phyloP scores from a whole-genome alignment of 2,329 filamentous ascomycete genomes.

The Calycina marina region DNA sequence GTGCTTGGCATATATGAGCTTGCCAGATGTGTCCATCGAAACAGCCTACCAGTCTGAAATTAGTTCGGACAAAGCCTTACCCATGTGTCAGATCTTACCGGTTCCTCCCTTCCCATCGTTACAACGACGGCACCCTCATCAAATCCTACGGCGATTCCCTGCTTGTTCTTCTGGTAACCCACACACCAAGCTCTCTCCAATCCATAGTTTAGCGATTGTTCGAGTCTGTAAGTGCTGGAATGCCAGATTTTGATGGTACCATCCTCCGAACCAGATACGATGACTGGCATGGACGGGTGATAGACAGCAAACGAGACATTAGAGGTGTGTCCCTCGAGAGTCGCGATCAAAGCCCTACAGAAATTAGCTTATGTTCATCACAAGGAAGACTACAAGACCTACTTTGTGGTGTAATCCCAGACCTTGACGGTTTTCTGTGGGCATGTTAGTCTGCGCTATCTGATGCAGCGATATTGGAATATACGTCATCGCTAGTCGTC shows the following conservation, averaged over 20 bases:
- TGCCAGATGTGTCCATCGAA: slow-evolving; percentile 91
- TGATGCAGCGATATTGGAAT: not conserved
- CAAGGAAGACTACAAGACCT: too few species aligned
- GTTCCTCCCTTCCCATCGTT: slow-evolving; percentile 94
- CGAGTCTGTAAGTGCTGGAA: slow-evolving; percentile 89
- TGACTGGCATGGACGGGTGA: slow-evolving; percentile 90
- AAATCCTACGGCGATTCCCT: slow-evolving; percentile 89
- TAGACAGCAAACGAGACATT: slow-evolving; percentile 98
- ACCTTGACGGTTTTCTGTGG: slow-evolving; percentile 73
- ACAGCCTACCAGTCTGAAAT: slow-evolving; percentile 40
- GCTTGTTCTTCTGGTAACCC: slow-evolving; percentile 84
- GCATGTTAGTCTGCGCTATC: not conserved
- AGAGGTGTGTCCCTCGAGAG: slow-evolving; percentile 89
- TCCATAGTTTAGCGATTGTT: slow-evolving; percentile 92
- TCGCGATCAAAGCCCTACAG: slow-evolving; percentile 88
- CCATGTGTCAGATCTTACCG: too few species aligned
- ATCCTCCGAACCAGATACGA: slow-evolving; percentile 95
- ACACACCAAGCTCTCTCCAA: slow-evolving; percentile 97
- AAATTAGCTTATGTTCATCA: too few species aligned
- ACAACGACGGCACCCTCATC: slow-evolving; percentile 96
- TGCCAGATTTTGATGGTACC: slow-evolving; percentile 98
- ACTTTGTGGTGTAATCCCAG: slow-evolving; percentile 99
- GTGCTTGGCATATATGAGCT: slow-evolving; percentile 90
- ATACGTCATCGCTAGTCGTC: slow-evolving; percentile 76
- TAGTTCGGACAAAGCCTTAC: too few species aligned